Evolutionary conservation across 75 land plant species (phyloP).

Genomic region (Picea sitchensis): DNA sequence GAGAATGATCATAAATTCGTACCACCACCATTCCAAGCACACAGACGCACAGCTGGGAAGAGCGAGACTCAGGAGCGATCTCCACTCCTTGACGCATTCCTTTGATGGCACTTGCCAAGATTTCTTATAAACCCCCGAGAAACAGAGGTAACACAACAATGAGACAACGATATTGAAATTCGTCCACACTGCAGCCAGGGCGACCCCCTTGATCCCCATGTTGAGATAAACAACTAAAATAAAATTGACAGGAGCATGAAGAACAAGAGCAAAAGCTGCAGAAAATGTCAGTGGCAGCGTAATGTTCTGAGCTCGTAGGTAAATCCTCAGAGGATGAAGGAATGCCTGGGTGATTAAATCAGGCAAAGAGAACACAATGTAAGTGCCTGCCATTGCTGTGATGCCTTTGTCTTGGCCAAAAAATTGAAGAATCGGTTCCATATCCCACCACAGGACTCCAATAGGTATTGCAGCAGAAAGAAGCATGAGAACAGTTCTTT

Average conservation of each 20-base stretch:
- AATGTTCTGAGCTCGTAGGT: conserved; percentile 44
- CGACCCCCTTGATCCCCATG: conserved; percentile 58
- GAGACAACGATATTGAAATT: conserved; percentile 32
- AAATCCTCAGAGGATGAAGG: conserved; percentile 43
- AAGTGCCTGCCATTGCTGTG: conserved; percentile 19
- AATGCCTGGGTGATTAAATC: conserved; percentile 34
- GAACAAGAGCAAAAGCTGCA: conserved; percentile 29
- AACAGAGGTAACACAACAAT: conserved; percentile 29
- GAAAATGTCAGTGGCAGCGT: conserved; percentile 48
- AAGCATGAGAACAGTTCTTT: conserved; percentile 37
- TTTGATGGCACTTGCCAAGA: conserved; percentile 25
- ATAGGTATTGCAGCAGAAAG: conserved; percentile 41
- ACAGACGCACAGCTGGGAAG: conserved; percentile 70
- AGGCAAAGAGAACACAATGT: conserved; percentile 28
- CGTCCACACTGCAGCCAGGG: conserved; percentile 41
- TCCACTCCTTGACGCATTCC: conserved; percentile 57
- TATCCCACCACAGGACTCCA: conserved; percentile 40
- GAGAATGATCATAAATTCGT: conserved; percentile 69
- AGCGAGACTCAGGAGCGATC: conserved; percentile 42
- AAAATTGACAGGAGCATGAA: conserved; percentile 47
- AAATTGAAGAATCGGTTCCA: conserved; percentile 28
- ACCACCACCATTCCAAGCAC: conserved; percentile 89
- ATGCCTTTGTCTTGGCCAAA: conserved; percentile 36
- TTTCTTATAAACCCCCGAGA: conserved; percentile 29
- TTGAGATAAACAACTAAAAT: conserved; percentile 25